Conservation (phyloP, 148 eudicot genomes). For the Rhododendron henanense region DNA sequence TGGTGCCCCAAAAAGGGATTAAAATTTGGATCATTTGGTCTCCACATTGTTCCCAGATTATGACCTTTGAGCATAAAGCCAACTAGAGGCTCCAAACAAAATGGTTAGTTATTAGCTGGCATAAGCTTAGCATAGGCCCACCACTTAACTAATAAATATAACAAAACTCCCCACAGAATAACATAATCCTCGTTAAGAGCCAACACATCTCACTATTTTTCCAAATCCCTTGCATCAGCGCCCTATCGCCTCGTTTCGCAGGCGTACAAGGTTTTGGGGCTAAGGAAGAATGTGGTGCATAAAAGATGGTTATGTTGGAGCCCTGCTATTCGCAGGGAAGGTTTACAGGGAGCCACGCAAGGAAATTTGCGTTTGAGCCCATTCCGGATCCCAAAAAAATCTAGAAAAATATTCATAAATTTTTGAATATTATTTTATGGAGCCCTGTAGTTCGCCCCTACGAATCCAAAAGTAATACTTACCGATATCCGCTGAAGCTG, state of each 20-base stretch:
- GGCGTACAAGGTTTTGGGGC: no score
- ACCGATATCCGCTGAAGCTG: no score
- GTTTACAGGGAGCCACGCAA: no score
- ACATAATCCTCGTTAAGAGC: neutral
- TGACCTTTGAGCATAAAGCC: neutral
- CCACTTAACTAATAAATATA: neutral
- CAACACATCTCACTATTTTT: neutral
- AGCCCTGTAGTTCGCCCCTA: no score
- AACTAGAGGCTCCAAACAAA: neutral
- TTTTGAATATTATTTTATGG: no score
- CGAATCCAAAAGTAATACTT: no score
- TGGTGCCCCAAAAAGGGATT: neutral
- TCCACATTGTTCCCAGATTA: neutral
- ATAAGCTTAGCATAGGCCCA: constrained; percentile 5
- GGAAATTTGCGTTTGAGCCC: no score
- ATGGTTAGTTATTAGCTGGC: constrained; percentile 18
- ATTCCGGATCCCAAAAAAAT: no score
- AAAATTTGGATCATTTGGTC: neutral
- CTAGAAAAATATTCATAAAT: no score
- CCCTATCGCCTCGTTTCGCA: neutral
- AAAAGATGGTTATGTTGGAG: no score
- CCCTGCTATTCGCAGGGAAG: no score
- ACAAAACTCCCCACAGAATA: neutral
- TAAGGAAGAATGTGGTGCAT: no score
- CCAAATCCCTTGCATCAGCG: neutral